A percentile compares a stretch with the other conserved stretches of the same genome.
Conservation (phyloP, 179 eudicot genomes). For the Beta lomatogona region DNA sequence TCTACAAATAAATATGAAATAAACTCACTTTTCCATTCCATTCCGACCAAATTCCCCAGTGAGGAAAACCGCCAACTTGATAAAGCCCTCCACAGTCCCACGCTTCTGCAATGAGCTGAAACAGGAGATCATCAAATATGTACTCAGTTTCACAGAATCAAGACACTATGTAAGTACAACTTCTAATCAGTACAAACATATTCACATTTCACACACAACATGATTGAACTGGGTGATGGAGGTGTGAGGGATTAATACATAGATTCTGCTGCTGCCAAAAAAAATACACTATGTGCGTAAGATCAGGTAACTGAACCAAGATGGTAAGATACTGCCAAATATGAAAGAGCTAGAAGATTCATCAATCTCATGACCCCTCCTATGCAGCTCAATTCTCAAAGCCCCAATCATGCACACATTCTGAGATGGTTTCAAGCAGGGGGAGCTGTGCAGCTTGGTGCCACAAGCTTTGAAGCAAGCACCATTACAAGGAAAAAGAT, state of each 20-base stretch:
- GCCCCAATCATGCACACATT: neutral
- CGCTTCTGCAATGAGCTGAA: constrained; percentile 95
- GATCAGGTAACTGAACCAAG: too few relatives aligned
- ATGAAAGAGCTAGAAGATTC: neutral
- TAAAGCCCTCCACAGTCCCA: constrained; percentile 99
- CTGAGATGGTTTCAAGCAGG: neutral
- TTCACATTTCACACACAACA: neutral
- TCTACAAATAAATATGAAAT: neutral
- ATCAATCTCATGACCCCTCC: neutral
- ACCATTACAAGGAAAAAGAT: neutral
- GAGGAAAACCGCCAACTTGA: constrained; percentile 96
- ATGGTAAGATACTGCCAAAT: neutral
- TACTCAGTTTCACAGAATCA: constrained; percentile 7
- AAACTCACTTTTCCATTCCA: constrained; percentile 95
- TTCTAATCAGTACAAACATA: neutral
- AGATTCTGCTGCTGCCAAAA: neutral
- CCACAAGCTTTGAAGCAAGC: neutral
- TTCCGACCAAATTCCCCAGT: constrained; percentile 99
- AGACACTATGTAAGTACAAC: constrained; percentile 2
- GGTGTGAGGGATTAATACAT: neutral
- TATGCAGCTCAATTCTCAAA: neutral
- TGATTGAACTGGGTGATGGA: neutral
- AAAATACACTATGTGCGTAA: neutral
- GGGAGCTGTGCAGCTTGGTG: neutral
- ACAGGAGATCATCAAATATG: constrained; percentile 7